These are phyloP conservation scores for Leccinum ochraceum DNA, from an alignment of 768 basidiomycete species.

Conservation along the genomic window DNA sequence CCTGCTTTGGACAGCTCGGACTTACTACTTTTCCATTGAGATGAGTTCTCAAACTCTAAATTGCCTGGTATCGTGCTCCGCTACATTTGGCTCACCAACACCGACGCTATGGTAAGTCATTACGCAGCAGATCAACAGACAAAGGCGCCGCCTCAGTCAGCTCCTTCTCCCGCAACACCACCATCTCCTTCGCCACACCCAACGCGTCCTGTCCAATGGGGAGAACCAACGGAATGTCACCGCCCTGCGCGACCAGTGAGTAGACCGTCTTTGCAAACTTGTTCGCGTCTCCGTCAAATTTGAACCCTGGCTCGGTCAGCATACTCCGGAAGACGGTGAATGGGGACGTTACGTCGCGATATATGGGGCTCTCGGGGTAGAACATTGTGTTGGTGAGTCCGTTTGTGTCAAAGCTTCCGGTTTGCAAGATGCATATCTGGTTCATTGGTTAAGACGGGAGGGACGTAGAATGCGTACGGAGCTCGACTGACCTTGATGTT, in stretches of 20 bases:
- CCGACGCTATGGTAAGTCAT: not conserved
- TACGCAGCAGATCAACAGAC: conserved; percentile 12
- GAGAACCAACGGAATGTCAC: conserved; percentile 14
- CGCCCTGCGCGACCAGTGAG: conserved; percentile 1
- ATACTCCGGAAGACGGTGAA: not conserved
- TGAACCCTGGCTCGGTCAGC: not conserved
- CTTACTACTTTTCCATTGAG: not conserved
- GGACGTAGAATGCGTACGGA: not conserved
- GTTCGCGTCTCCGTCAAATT: conserved; percentile 11
- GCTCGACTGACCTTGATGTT: conserved; percentile 33
- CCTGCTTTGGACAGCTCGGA: not conserved
- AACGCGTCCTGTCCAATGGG: conserved; percentile 18
- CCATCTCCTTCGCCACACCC: not conserved
- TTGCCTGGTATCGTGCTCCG: not conserved
- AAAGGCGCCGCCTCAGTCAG: conserved; percentile 8
- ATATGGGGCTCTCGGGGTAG: conserved; percentile 12
- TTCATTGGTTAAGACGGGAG: not conserved
- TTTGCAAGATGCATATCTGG: conserved; percentile 23
- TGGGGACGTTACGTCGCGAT: conserved; percentile 3
- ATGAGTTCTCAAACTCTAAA: not conserved
- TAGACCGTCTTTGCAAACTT: conserved; percentile 14
- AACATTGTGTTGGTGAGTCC: not conserved
- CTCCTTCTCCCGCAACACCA: not conserved
- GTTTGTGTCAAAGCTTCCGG: conserved; percentile 13
- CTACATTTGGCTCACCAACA: too few species aligned